Evolutionary conservation across 1,284 basidiomycete genomes (phyloP).

Genomic region (Apiotrichum domesticum): DNA sequence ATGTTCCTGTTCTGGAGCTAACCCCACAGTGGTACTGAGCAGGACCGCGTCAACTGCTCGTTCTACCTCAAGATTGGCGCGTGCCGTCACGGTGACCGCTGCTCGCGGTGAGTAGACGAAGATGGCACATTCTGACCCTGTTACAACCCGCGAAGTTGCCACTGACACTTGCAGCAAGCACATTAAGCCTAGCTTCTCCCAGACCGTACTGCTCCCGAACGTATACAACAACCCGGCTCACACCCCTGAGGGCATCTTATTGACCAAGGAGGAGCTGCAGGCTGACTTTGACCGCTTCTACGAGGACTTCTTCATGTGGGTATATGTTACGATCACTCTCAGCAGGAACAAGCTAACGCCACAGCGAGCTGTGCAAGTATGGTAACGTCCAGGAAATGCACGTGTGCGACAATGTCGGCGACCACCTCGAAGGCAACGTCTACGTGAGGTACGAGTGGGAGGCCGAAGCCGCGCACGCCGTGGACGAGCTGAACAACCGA

Average conservation of each 20-base stretch:
- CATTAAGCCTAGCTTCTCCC: slow-evolving; percentile 93
- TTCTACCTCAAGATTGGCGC: slow-evolving; percentile 49
- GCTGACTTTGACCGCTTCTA: slow-evolving; percentile 96
- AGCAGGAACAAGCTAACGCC: neutral
- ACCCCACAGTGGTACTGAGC: slow-evolving; percentile 44
- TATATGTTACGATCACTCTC: neutral
- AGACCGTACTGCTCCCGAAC: slow-evolving; percentile 96
- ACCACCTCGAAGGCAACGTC: slow-evolving; percentile 97
- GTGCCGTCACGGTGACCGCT: slow-evolving; percentile 46
- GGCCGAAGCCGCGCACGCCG: slow-evolving; percentile 89
- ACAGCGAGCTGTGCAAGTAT: slow-evolving; percentile 78
- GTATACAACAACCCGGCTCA: slow-evolving; percentile 96
- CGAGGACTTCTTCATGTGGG: slow-evolving; percentile 77
- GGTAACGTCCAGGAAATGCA: slow-evolving; percentile 93
- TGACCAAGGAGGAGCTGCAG: slow-evolving; percentile 62
- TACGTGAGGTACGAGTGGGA: slow-evolving; percentile 99
- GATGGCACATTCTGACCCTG: too few relatives aligned
- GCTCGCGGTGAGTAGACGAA: slow-evolving; percentile 34
- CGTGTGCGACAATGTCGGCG: slow-evolving; percentile 98
- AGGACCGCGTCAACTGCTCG: slow-evolving; percentile 48
- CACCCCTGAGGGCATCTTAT: slow-evolving; percentile 76
- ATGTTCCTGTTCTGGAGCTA: neutral
- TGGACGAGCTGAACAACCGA: slow-evolving; percentile 86
- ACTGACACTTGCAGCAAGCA: slow-evolving; percentile 67
- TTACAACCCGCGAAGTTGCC: too few relatives aligned